These are phyloP conservation scores for Rhizopogon vesiculosus DNA, from an alignment of 768 basidiomycete species.

Conservation along the genomic window DNA sequence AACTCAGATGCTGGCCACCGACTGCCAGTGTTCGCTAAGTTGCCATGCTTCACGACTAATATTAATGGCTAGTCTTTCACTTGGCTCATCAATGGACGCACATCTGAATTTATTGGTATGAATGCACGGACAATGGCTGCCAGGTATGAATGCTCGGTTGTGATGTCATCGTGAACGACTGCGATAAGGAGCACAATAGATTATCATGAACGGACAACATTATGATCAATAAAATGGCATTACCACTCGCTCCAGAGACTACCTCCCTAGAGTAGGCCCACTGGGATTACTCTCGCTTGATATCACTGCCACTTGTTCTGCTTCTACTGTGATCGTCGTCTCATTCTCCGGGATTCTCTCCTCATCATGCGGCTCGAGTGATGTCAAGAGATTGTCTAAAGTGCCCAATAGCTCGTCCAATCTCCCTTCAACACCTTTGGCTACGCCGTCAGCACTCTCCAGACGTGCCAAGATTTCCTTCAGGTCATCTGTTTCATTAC, in stretches of 20 bases:
- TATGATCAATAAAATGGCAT: background rate
- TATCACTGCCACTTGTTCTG: background rate
- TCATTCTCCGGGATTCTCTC: background rate
- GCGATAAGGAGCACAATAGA: no score
- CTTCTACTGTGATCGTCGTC: background rate
- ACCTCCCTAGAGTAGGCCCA: background rate
- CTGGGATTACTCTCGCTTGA: background rate
- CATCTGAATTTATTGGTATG: no score
- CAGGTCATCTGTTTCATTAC: constrained; percentile 37
- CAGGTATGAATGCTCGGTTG: no score
- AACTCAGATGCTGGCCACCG: no score
- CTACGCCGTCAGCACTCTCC: constrained; percentile 54
- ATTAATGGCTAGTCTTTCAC: no score
- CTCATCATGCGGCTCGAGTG: constrained; percentile 29
- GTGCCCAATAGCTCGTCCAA: constrained; percentile 58
- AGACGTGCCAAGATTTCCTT: constrained; percentile 50
- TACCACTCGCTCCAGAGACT: background rate
- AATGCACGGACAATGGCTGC: no score
- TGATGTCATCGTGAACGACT: background rate
- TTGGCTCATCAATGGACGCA: no score
- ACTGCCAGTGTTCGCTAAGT: no score
- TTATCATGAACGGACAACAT: background rate
- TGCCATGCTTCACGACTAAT: no score
- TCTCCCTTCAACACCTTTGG: constrained; percentile 54
- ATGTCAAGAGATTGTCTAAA: constrained; percentile 49